These are phyloP conservation scores for Arxiozyma slooffiae DNA, from an alignment of 1,139 yeast genomes.

Conservation along the genomic window DNA sequence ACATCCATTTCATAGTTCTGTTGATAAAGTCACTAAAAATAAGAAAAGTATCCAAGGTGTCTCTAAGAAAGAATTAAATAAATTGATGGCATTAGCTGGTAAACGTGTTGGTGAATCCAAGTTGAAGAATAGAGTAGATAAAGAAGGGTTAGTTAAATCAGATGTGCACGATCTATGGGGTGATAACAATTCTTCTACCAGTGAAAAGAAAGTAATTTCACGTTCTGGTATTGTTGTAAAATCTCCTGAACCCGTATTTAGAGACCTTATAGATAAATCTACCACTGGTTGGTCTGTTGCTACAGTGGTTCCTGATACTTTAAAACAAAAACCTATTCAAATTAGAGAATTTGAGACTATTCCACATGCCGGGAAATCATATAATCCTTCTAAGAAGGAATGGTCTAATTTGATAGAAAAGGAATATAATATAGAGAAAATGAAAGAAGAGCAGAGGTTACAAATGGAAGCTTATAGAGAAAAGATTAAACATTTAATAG, in stretches of 20 bases:
- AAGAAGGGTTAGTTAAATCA: conserved; percentile 52
- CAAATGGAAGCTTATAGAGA: conserved; percentile 52
- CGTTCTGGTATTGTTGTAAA: conserved; percentile 27
- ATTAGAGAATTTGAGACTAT: conserved; percentile 41
- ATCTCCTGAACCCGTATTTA: conserved; percentile 26
- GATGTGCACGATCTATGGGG: conserved; percentile 62
- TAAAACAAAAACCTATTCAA: conserved; percentile 44
- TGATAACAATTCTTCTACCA: conserved; percentile 18
- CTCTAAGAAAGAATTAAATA: conserved; percentile 53
- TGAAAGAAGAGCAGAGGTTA: conserved; percentile 55
- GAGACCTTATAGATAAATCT: conserved; percentile 35
- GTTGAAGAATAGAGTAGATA: conserved; percentile 43
- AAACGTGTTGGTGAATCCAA: conserved; percentile 49
- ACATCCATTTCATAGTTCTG: conserved; percentile 15
- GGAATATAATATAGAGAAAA: conserved; percentile 59
- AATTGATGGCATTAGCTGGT: conserved; percentile 73
- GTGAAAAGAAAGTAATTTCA: conserved; percentile 10
- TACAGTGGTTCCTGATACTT: conserved; percentile 46
- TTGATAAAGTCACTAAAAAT: conserved; percentile 10
- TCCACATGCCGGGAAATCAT: conserved; percentile 84
- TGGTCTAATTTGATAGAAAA: conserved; percentile 67
- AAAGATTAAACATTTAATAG: conserved; percentile 55
- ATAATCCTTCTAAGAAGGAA: conserved; percentile 77
- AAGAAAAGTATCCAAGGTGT: conserved; percentile 50
- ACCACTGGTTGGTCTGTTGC: conserved; percentile 47